A percentile compares a stretch with the other conserved stretches of the same genome.
Evolutionary conservation across 352 stramenopile species (phyloP).

Genomic region (Phytophthora pini): DNA sequence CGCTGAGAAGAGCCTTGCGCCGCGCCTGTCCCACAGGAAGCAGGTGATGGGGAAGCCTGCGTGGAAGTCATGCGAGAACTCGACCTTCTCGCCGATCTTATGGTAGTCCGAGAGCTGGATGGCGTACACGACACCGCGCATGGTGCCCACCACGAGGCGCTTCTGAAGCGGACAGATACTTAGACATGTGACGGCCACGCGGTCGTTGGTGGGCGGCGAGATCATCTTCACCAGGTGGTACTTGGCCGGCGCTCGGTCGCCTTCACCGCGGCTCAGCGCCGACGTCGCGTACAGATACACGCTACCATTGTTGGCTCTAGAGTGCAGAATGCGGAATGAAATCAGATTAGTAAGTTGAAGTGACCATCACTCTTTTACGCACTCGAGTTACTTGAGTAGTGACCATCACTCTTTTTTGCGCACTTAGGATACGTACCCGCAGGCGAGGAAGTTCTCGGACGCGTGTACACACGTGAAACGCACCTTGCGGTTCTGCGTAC

Average conservation of each 20-base stretch:
- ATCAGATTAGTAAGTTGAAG: conserved; percentile 26
- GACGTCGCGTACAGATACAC: conserved; percentile 87
- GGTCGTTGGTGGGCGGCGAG: conserved; percentile 71
- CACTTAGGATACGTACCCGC: conserved; percentile 54
- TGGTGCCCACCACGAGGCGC: conserved; percentile 80
- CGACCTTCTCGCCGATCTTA: conserved; percentile 88
- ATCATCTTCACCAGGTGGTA: conserved; percentile 92
- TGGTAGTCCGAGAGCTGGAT: conserved; percentile 86
- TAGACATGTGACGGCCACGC: conserved; percentile 73
- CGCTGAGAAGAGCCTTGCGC: conserved; percentile 78
- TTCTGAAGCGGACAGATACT: conserved; percentile 86
- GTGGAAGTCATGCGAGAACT: conserved; percentile 90
- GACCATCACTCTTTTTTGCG: no score
- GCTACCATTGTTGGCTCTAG: conserved; percentile 78
- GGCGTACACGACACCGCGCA: conserved; percentile 80
- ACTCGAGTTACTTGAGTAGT: not conserved
- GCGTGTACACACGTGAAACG: conserved; percentile 85
- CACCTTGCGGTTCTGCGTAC: conserved; percentile 67
- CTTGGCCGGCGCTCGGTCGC: conserved; percentile 45
- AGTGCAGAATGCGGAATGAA: conserved; percentile 13
- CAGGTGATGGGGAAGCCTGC: conserved; percentile 78
- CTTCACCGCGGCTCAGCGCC: conserved; percentile 38
- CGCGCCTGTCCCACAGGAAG: conserved; percentile 81
- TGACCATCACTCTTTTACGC: conserved; percentile 33
- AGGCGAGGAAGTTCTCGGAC: conserved; percentile 87